Percentiles rank a stretch among this genome's conserved stretches.
phyloP scores from a whole-genome alignment of 1,284 basidiomycete genomes.

The Athelia psychrophila region DNA sequence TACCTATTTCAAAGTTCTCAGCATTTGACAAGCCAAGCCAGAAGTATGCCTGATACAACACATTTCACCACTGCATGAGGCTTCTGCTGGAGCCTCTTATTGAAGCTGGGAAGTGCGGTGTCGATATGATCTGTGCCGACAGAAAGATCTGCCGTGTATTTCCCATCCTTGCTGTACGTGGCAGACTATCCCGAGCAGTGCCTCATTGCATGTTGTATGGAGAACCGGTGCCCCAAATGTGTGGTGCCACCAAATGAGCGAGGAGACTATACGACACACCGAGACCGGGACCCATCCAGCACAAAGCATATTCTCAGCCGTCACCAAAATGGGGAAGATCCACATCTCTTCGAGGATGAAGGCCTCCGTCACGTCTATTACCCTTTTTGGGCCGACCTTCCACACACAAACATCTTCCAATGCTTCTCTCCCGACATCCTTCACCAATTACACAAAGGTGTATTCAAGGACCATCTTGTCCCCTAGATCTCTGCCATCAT shows the following conservation, averaged over 20 bases:
- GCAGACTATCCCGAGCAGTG: slow-evolving; percentile 9
- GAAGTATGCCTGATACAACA: too few species aligned
- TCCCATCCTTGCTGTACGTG: slow-evolving; percentile 3
- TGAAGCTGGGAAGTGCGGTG: too few species aligned
- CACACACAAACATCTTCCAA: slow-evolving; percentile 9
- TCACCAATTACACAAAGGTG: slow-evolving; percentile 17
- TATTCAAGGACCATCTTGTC: slow-evolving; percentile 13
- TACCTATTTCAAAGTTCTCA: too few species aligned
- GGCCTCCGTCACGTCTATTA: slow-evolving; percentile 1
- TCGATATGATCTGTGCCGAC: slow-evolving; percentile 1
- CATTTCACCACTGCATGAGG: too few species aligned
- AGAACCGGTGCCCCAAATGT: slow-evolving; percentile 13
- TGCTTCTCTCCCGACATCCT: slow-evolving; percentile 13
- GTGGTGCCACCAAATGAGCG: background rate
- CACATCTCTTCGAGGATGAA: background rate
- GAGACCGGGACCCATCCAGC: background rate
- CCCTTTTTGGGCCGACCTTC: slow-evolving; percentile 15
- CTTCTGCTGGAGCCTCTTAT: too few species aligned
- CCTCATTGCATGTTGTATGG: slow-evolving; percentile 10
- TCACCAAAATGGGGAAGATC: background rate
- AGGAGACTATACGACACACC: background rate
- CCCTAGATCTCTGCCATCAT: slow-evolving; percentile 8
- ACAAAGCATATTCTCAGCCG: too few species aligned
- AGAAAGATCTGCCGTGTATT: background rate
- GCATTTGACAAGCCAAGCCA: too few species aligned